Evolutionary conservation across 2,329 filamentous ascomycete species (phyloP), one percentile per base, ranked within the genome.

Genomic region (Fonsecaea multimorphosa): DNA sequence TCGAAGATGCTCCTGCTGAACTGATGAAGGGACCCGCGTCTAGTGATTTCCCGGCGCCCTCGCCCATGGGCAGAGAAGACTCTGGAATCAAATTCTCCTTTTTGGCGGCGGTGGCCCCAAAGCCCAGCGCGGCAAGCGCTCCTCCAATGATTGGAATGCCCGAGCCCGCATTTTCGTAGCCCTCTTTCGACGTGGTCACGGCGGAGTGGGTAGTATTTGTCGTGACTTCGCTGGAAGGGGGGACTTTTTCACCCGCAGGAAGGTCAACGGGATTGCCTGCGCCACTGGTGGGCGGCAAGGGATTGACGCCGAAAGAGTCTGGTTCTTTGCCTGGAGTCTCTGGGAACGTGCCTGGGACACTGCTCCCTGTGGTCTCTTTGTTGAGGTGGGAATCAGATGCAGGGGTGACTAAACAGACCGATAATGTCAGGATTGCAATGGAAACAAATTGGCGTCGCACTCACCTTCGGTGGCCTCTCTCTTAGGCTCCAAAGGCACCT

Each of bases 201-300:
- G 82, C 85, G 70, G 85, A 87, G 49, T 89, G 87, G 74, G 97
- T 85, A 24, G 92, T 89, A 77, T 91, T 90, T 58, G 84, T 78
- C 55, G 87, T 88, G 72, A 93, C 74, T 29, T 85, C 84, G 76
- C 81, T 85, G 11, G 59, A n/a, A 27, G 59, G 65, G 58, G 93
- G 93, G 9, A 97, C 85, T 76, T 89, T 87, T 81, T 96, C 91
- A 73, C 93, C 93, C 3, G 93, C 90, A 27, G 86, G 85, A 61
- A 96, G 84, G 73, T 86, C 84, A 76, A 97, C 86, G 7, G 94
- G 93, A 78, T 97, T 97, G 65, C 92, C 86, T 61, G 78, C 73
- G 58, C 85, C 85, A 63, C 77, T 79, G 19, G 85, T 84, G 11
- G 86, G 86, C 52, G 86, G 86, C 65, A 88, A 82, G 5, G 87